Evolutionary conservation across 768 basidiomycete genomes (phyloP).

Genomic region (Tulasnella sp.): DNA sequence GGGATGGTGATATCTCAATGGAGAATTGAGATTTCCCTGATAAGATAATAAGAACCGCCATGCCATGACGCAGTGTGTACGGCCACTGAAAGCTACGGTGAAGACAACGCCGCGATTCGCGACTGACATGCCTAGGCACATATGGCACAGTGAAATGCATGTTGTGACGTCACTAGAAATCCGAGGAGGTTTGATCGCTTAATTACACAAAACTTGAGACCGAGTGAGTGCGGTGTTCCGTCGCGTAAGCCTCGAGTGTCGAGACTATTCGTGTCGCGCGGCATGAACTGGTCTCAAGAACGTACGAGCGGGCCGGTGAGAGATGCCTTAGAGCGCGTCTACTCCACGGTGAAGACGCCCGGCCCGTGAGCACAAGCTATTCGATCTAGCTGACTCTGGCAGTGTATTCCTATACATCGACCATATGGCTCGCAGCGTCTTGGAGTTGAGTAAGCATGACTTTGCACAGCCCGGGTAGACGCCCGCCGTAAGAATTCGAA

Average conservation of each 20-base stretch:
- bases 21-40: not conserved
- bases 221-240: not conserved
- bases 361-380: not conserved
- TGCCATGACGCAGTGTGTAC: slow-evolving; percentile 7
- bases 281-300: not conserved
- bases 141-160: not conserved
- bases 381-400: not conserved
- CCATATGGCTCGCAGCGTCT: slow-evolving; percentile 4
- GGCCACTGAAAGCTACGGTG: not conserved
- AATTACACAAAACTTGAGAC: not conserved
- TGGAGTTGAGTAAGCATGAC: not conserved
- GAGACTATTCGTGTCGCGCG: not conserved
- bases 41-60: not conserved
- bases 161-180: not conserved
- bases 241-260: not conserved
- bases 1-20: not conserved
- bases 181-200: not conserved
- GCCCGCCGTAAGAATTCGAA: not conserved
- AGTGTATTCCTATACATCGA: not conserved
- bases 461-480: slow-evolving; percentile 1
- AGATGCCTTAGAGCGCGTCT: not conserved
- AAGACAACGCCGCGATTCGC: not conserved
- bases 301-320: not conserved
- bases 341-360: not conserved
- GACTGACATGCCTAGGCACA: not conserved